These are phyloP conservation scores for Verticillium albo-atrum DNA, from an alignment of 2,329 filamentous ascomycete genomes.

Conservation along the genomic window DNA sequence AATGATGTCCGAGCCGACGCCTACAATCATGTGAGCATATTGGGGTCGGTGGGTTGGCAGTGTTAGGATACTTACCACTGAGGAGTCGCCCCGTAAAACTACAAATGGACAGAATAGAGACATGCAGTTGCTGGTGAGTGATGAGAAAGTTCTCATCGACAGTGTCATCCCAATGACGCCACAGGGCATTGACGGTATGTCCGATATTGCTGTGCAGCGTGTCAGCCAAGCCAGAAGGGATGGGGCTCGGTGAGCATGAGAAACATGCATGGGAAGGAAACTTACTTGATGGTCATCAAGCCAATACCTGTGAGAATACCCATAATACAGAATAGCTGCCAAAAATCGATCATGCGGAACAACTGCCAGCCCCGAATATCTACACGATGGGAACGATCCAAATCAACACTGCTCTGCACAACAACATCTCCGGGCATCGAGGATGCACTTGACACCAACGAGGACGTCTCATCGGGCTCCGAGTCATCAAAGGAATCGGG, in stretches of 20 bases:
- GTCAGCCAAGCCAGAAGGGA: background rate
- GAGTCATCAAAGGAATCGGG: constrained; percentile 23
- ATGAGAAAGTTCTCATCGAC: constrained; percentile 72
- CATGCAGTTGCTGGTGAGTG: constrained; percentile 81
- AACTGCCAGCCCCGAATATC: constrained; percentile 85
- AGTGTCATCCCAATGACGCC: constrained; percentile 77
- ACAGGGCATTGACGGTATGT: constrained; percentile 81
- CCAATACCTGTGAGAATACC: constrained; percentile 89
- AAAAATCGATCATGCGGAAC: constrained; percentile 72
- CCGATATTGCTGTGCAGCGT: constrained; percentile 75
- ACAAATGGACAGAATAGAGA: constrained; percentile 86
- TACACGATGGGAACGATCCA: constrained; percentile 72
- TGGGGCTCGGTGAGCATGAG: background rate
- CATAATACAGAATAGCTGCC: constrained; percentile 85
- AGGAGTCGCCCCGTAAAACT: constrained; percentile 79
- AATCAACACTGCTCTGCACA: constrained; percentile 60
- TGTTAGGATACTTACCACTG: constrained; percentile 51
- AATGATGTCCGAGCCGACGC: constrained; percentile 86
- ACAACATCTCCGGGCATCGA: constrained; percentile 46
- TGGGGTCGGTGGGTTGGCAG: background rate
- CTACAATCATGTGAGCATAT: constrained; percentile 28
- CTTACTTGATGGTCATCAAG: constrained; percentile 98
- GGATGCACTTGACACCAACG: constrained; percentile 66
- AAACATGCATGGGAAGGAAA: constrained; percentile 14
- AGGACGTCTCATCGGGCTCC: constrained; percentile 70